Base-by-base conservation (phyloP, 2,329 filamentous ascomycete genomes). In the Exophiala bonariae region DNA sequence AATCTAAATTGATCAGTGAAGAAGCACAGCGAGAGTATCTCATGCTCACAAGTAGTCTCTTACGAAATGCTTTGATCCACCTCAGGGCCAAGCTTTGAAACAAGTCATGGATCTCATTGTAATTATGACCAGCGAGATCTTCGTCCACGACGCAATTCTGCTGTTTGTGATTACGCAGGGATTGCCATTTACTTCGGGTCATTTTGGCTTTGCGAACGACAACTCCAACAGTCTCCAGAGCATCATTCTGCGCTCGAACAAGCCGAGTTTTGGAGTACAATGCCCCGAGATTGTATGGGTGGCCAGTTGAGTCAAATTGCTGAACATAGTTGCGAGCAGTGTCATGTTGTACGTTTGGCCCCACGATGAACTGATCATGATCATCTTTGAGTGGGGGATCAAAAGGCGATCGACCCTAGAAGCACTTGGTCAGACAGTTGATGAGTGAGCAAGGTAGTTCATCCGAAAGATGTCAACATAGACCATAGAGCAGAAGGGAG, bases 211-310 rank as follows among this genome's bases (percentile, higher is more conserved):
- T 67, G 62, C 43, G 68, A 70, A 49, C 72, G 31, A 74, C 70
- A 31, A 75, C 69, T 3, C 73, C 73, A 64, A 75, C 73, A 7
- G 70, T 74, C 17, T 70, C 71, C 13, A 76, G 63, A 23, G 75
- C 71, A 51, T 76, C 73, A 63, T 77, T 77, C 51, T 76, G 74
- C 1, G 74, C 73, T 58, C 71, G 67, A 40, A 69, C 62, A 6
- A 75, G 65, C 40, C 67, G 64, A 32, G 66, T 65, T 8, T 65
- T 66, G 20, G 68, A 58, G 10, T 53, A 51, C 49, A 67, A 69
- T 5, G 73, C 73, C 23, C 63, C 63, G 3, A 63, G 61, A 52
- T 76, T 75, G 22, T 69, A 63, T 23, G 74, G 72, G 60, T 74
- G 71, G 3, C 73, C 74, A 44, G 70, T 63, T 40, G 66, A 63